A percentile compares a stretch with the other conserved stretches of the same genome.
phyloP scores from a whole-genome alignment of 148 eudicot genomes.

The Cornus suecica region DNA sequence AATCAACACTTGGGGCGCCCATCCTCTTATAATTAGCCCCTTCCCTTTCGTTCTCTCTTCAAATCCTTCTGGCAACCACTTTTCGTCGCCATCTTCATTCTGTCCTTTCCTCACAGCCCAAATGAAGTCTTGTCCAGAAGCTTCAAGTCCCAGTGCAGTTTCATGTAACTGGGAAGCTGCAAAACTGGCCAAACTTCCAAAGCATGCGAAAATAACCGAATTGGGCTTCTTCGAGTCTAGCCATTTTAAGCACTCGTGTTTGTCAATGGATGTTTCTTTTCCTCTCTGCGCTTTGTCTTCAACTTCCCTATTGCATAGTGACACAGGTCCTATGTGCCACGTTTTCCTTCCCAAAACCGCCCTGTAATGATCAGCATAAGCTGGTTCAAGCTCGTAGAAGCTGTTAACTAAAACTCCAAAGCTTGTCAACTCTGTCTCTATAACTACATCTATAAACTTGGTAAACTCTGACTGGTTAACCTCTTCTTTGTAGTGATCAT shows the following conservation, averaged over 20 bases:
- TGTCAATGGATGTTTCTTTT: constrained; percentile 30
- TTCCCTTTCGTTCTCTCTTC: no score
- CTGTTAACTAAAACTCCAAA: constrained; percentile 58
- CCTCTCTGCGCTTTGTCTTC: constrained; percentile 42
- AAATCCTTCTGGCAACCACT: constrained; percentile 40
- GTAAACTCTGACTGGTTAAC: not conserved
- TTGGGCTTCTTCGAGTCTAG: constrained; percentile 46
- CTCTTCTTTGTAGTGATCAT: not conserved
- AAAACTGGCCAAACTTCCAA: constrained; percentile 45
- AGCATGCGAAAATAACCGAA: constrained; percentile 52
- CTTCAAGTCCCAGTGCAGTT: constrained; percentile 52
- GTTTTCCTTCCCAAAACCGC: constrained; percentile 37
- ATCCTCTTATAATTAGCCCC: no score
- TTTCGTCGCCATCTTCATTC: constrained; percentile 8
- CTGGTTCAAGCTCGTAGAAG: constrained; percentile 65
- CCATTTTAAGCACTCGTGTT: constrained; percentile 53
- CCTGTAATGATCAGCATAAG: no score
- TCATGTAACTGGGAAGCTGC: constrained; percentile 41
- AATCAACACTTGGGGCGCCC: constrained; percentile 37
- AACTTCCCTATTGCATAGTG: constrained; percentile 21
- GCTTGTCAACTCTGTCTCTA: constrained; percentile 31
- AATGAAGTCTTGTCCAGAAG: constrained; percentile 40
- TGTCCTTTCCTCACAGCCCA: constrained; percentile 48
- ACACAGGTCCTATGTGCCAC: constrained; percentile 66
- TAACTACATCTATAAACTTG: not conserved